A percentile compares a stretch with the other conserved stretches of the same genome.
Conservation (phyloP, 2,329 filamentous ascomycete genomes). For the Botryotinia narcissicola region DNA sequence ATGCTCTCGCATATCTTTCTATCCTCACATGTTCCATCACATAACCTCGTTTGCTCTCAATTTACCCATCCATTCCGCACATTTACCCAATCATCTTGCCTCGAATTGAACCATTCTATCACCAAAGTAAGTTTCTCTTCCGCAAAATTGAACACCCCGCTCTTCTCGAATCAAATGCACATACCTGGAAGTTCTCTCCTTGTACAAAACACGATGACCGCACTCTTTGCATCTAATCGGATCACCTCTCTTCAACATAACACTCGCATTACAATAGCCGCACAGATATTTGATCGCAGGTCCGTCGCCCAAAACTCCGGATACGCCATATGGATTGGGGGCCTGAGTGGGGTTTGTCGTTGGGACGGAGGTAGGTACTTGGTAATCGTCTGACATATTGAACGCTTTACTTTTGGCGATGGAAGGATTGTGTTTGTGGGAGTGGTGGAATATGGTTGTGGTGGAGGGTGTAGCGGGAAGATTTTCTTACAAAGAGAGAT, state of each 20-base stretch:
- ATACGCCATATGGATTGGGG: constrained; percentile 38
- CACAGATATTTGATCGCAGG: constrained; percentile 69
- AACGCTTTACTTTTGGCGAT: not conserved
- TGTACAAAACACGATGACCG: constrained; percentile 93
- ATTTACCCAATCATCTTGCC: constrained; percentile 61
- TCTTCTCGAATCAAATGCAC: constrained; percentile 39
- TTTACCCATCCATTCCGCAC: not conserved
- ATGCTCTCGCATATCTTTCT: constrained; percentile 7
- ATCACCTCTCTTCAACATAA: constrained; percentile 72
- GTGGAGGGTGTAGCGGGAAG: not conserved
- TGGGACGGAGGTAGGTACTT: constrained; percentile 15
- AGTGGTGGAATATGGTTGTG: not conserved
- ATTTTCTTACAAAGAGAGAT: constrained; percentile 12
- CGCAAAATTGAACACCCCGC: not conserved
- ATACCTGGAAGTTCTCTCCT: constrained; percentile 94
- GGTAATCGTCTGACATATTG: constrained; percentile 17
- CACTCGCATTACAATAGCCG: constrained; percentile 80
- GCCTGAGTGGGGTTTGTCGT: constrained; percentile 26
- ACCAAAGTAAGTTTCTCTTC: constrained; percentile 23
- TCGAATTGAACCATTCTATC: constrained; percentile 97
- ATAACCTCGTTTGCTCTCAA: no score
- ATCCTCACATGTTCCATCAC: not conserved
- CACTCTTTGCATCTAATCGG: constrained; percentile 88
- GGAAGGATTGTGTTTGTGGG: not conserved
- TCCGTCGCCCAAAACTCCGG: constrained; percentile 41